Base-by-base conservation (phyloP, 805 yeast genomes). In the Saccharomycopsis javanensis region DNA sequence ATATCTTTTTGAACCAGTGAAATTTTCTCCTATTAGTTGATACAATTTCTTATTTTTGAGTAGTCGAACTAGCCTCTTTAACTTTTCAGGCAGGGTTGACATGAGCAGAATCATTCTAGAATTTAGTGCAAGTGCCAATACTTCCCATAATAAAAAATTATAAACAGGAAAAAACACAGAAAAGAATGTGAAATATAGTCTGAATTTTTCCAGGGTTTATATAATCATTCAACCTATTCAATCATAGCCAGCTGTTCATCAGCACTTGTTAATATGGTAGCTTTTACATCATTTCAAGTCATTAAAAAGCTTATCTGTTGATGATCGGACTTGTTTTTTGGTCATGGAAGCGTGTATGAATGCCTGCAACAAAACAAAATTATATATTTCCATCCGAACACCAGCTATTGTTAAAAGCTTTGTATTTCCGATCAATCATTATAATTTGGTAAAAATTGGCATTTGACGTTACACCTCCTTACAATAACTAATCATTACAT, bases 1-100 rank as follows among this genome's bases (percentile, higher is more conserved):
- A 30, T 60, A 57, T 20, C 60, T 30, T 15, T 48, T 57, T 13
- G 54, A 20, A 10, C 62, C 62, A 2, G 60, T 34, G 8, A 60
- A n/a, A 45, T 57, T 57, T 5, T 45, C 54, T 16, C 33, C 42
- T 13, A 60, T 16, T 5, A 23, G 45, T 11, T 45, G 20, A 30
- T 54, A 57, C 20, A 60, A 11, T 25, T 30, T 34, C 34, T 57
- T 60, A 51, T 56, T 35, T 5, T 50, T 30, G 23, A 55, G 30
- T 10, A 58, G 31, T 16, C 56, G 25, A 13, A 34, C 48, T 4
- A 46, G 27, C 34, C 48, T 23, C 25, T 15, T 42, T 42, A 23
- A 28, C 13, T 42, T 42, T 42, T 42, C 30, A 20, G 23, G 48
- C 31, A n/a, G 34, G 31, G 30, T 5, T 11, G 10, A 5, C 8